Base-by-base conservation (phyloP, 495 filamentous ascomycete species). In the Cryomyces minteri region DNA sequence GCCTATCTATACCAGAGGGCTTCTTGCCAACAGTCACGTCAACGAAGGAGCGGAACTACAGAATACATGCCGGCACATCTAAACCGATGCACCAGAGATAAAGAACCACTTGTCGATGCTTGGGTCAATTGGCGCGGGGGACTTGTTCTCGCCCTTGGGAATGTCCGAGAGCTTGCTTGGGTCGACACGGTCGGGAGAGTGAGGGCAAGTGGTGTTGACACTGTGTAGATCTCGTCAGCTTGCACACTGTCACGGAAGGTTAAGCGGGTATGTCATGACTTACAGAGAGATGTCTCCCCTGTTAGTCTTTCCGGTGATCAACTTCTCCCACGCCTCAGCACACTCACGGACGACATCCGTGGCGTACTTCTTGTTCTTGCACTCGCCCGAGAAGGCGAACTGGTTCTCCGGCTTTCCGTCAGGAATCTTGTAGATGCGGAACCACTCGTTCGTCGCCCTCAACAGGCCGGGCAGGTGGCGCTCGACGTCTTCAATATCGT, bases 21-120 rank as follows among this genome's bases (percentile, higher is more conserved):
- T 25, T 25, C 18, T 25, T 25, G 18, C 18, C 18, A 25, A 25
- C 18, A 1, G 18, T 25, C 18, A 25, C 1, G 18, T 25, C 18
- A 2, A 25, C 18, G 2, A 2, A 25, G n/a, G n/a, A n/a, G n/a
- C n/a, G n/a, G n/a, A n/a, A n/a, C n/a, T n/a, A 25, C 18, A 25
- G 18, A 25, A 25, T 1, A 2, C 2, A 25, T 25, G 18, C 18
- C 1, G 18, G 18, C 18, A 25, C 2, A 25, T 2, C 69, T 87
- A 94, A 45, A 82, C 75, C 54, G 90, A 84, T 62, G 90, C 90
- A 62, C 90, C 90, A 62, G 88, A 95, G 68, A 99, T 99, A 75
- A 94, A 99, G 79, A 99, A 99, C 90, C 90, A 99, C 74, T 99
- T 99, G 76, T 99, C 90, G 59, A 95, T 93, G 69, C 79, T 90